phyloP scores from a whole-genome alignment of 2,329 filamentous ascomycete genomes.

The Penicillium sclerotiorum region DNA sequence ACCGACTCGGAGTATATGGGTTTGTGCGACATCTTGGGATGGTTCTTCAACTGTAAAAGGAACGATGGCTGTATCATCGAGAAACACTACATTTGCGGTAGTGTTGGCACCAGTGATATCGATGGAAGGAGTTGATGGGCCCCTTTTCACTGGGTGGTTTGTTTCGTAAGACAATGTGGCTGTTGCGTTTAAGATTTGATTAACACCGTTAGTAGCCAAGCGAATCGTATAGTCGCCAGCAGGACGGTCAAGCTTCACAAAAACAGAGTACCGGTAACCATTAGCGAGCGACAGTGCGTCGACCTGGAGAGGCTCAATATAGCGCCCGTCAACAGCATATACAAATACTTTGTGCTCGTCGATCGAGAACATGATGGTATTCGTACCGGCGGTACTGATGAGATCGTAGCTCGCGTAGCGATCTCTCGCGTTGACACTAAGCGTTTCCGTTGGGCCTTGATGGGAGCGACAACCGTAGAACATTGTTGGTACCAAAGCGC shows the following conservation, averaged over 20 bases:
- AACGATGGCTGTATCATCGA: conserved; percentile 10
- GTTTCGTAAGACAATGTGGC: conserved; percentile 50
- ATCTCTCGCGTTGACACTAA: not conserved
- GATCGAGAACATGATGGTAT: not conserved
- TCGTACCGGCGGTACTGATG: not conserved
- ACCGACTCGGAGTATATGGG: conserved; percentile 13
- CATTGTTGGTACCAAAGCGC: not conserved
- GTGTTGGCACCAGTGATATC: conserved; percentile 15
- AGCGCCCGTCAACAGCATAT: not conserved
- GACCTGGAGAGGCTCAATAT: not conserved
- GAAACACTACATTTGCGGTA: conserved; percentile 5
- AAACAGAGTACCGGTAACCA: conserved; percentile 28
- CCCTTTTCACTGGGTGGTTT: conserved; percentile 30
- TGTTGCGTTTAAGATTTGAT: conserved; percentile 57
- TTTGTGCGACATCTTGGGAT: not conserved
- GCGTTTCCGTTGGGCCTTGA: not conserved
- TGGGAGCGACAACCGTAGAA: not conserved
- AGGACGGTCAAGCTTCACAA: conserved; percentile 30
- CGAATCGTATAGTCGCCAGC: conserved; percentile 13
- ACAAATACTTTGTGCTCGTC: conserved; percentile 1
- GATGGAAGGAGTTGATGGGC: conserved; percentile 22
- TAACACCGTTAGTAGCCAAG: conserved; percentile 32
- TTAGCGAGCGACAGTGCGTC: conserved; percentile 2
- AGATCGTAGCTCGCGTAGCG: not conserved
- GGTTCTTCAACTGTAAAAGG: conserved; percentile 13